Conservation (phyloP, 2,329 filamentous ascomycete species). For the Cadophora luteo-olivacea region DNA sequence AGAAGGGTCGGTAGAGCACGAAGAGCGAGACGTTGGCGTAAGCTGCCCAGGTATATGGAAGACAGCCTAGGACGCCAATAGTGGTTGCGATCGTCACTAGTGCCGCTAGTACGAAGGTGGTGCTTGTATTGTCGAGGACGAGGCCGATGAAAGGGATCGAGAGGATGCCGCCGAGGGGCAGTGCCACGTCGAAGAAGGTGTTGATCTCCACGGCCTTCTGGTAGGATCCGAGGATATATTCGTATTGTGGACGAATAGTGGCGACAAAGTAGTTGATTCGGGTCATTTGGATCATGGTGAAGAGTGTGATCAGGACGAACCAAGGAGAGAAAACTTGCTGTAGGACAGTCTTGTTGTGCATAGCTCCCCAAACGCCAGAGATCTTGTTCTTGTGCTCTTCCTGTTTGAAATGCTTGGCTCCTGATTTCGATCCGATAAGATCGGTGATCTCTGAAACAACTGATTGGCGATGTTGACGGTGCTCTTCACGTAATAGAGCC, state of each 20-base stretch:
- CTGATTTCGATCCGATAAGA: constrained; percentile 71
- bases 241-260: constrained; percentile 83
- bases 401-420: constrained; percentile 66
- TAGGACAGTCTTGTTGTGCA: constrained; percentile 74
- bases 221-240: constrained; percentile 70
- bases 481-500: constrained; percentile 50
- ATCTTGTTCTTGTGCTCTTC: constrained; percentile 74
- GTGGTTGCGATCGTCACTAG: constrained; percentile 75
- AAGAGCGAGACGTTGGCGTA: constrained; percentile 82
- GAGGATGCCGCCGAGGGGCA: constrained; percentile 83
- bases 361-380: constrained; percentile 81
- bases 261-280: constrained; percentile 94
- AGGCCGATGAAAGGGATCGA: constrained; percentile 86
- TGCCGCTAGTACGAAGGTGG: constrained; percentile 70
- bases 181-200: constrained; percentile 83
- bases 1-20: constrained; percentile 84
- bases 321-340: constrained; percentile 81
- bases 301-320: constrained; percentile 84
- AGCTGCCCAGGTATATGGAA: constrained; percentile 73
- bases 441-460: constrained; percentile 71
- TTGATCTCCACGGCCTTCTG: constrained; percentile 73
- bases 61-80: constrained; percentile 78
- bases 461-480: constrained; percentile 51
- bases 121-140: constrained; percentile 79
- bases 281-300: constrained; percentile 77